Conservation (phyloP, 345 rosid species). For the Gossypium ekmanianum region DNA sequence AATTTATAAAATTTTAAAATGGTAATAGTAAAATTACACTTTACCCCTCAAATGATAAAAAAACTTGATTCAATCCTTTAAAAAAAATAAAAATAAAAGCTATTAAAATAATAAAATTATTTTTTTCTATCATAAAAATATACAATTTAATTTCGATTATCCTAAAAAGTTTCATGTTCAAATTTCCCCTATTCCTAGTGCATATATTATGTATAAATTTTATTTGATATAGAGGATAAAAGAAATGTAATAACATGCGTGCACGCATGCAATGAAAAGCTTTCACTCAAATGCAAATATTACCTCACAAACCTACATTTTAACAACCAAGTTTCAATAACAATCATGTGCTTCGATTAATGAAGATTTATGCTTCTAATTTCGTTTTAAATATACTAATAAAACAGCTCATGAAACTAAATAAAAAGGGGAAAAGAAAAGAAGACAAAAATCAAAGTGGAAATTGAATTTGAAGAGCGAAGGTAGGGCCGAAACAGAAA, state of each 20-base stretch:
- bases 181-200: too few species aligned
- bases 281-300: slow-evolving; percentile 2
- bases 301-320: not conserved
- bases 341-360: not conserved
- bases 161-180: too few species aligned
- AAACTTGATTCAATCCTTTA: rapidly evolving
- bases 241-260: too few species aligned
- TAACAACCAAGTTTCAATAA: not conserved
- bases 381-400: not conserved
- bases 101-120: too few species aligned
- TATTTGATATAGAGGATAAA: too few species aligned
- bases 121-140: too few species aligned
- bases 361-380: not conserved
- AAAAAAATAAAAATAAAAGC: too few species aligned
- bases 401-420: not conserved
- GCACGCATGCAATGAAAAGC: too few species aligned
- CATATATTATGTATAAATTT: too few species aligned
- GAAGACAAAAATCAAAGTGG: not conserved
- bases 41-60: too few species aligned
- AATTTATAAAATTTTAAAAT: too few species aligned
- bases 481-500: not conserved
- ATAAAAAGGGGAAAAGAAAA: not conserved
- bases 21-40: rapidly evolving
- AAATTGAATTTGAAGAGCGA: not conserved
- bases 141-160: rapidly evolving